phyloP scores from a whole-genome alignment of 768 basidiomycete species.

The Ephemerocybe angulata region DNA sequence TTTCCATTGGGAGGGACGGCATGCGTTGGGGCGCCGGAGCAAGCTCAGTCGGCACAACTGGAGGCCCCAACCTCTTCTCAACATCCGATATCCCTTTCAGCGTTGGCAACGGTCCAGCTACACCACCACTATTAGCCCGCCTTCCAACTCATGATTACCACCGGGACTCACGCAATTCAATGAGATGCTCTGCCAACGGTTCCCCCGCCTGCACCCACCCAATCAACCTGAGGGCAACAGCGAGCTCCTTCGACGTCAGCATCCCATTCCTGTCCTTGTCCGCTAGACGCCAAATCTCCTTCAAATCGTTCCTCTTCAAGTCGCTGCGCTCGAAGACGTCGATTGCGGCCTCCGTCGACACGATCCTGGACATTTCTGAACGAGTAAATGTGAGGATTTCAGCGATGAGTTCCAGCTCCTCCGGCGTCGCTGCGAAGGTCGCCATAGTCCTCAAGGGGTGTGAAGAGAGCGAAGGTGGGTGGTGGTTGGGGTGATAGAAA shows the following conservation, averaged over 20 bases:
- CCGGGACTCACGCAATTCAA: constrained; percentile 9
- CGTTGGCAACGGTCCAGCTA: constrained; percentile 11
- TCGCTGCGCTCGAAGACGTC: constrained; percentile 12
- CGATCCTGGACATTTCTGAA: not conserved
- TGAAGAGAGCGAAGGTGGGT: not conserved
- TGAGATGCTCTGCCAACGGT: constrained; percentile 2
- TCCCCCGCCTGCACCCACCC: constrained; percentile 16
- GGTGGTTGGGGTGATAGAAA: not conserved
- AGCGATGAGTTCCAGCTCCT: constrained; percentile 11
- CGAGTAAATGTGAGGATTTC: constrained; percentile 9
- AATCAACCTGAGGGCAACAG: constrained; percentile 13
- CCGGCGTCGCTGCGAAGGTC: constrained; percentile 8
- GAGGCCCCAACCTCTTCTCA: constrained; percentile 3
- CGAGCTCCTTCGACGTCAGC: constrained; percentile 12
- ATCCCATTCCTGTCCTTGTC: constrained; percentile 13
- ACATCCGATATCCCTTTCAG: constrained; percentile 12
- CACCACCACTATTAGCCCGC: not conserved
- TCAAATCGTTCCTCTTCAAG: constrained; percentile 5
- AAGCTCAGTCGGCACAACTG: not conserved
- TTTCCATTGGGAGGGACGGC: not conserved
- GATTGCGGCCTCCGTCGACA: constrained; percentile 8
- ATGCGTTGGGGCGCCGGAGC: not conserved
- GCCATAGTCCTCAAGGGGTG: not conserved
- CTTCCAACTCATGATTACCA: not conserved
- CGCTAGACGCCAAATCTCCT: constrained; percentile 11